Evolutionary conservation across 2,329 filamentous ascomycete species (phyloP).

Genomic region (Cladosporium austrohemisphaericum): DNA sequence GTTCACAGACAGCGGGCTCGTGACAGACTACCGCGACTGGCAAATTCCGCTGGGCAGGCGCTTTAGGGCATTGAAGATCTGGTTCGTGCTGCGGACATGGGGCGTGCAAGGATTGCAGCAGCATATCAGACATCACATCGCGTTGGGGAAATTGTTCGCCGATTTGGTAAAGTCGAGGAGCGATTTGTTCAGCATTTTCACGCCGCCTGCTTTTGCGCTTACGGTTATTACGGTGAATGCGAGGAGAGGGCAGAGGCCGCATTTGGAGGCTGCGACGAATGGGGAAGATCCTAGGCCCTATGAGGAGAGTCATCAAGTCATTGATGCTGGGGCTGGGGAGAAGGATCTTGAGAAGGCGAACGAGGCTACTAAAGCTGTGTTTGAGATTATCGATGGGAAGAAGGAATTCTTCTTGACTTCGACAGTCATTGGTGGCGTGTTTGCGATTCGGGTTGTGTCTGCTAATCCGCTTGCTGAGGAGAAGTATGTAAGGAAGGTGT

Average conservation of each 20-base stretch:
- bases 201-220: constrained; percentile 71
- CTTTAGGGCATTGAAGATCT: constrained; percentile 87
- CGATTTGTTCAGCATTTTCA: constrained; percentile 74
- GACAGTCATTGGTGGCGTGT: constrained; percentile 66
- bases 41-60: constrained; percentile 87
- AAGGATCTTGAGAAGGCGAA: constrained; percentile 57
- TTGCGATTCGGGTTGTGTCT: constrained; percentile 78
- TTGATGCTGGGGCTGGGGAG: constrained; percentile 30
- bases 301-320: constrained; percentile 26
- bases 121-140: constrained; percentile 68
- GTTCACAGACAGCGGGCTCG: constrained; percentile 74
- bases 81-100: constrained; percentile 86
- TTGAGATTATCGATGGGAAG: constrained; percentile 66
- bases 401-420: constrained; percentile 82
- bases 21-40: constrained; percentile 96
- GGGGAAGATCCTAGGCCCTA: constrained; percentile 26
- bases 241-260: constrained; percentile 24
- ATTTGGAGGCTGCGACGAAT: constrained; percentile 23
- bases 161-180: constrained; percentile 53
- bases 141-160: constrained; percentile 67
- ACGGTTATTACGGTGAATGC: constrained; percentile 68
- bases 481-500: constrained; percentile 67
- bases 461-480: constrained; percentile 67
- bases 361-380: constrained; percentile 67
- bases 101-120: constrained; percentile 70